Percentiles rank a stretch among this genome's conserved stretches.
Conservation (phyloP, 257 asterid genomes). For the Solanum ahanhuiri region DNA sequence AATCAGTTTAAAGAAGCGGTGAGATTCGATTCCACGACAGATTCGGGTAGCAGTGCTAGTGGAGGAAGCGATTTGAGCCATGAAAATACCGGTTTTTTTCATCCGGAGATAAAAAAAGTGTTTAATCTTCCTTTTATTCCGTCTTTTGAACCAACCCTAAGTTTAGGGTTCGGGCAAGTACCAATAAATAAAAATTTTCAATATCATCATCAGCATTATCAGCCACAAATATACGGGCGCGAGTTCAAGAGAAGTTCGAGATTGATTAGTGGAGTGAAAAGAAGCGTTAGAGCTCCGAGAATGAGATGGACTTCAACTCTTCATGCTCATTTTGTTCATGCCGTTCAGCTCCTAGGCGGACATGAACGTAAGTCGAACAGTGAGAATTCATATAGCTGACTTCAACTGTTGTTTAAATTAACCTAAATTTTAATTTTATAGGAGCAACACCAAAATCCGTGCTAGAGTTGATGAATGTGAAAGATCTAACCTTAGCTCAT, state of each 20-base stretch:
- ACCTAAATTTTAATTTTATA: not conserved
- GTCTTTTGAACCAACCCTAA: conserved; percentile 24
- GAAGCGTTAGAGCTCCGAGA: conserved; percentile 68
- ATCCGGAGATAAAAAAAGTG: not conserved
- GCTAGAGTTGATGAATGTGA: conserved; percentile 81
- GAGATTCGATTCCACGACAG: conserved; percentile 18
- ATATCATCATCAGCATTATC: conserved; percentile 17
- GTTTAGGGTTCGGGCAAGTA: conserved; percentile 29
- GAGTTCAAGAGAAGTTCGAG: conserved; percentile 50
- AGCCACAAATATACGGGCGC: conserved; percentile 31
- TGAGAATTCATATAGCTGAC: not conserved
- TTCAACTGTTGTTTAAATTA: not conserved
- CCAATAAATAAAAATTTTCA: conserved; percentile 2
- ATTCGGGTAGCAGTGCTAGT: conserved; percentile 43
- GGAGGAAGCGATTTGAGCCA: conserved; percentile 61
- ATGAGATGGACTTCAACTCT: conserved; percentile 94
- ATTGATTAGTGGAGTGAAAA: conserved; percentile 16
- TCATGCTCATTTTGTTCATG: conserved; percentile 84
- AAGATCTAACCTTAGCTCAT: conserved; percentile 91
- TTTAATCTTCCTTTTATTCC: not conserved
- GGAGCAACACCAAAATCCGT: conserved; percentile 95
- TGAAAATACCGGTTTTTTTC: conserved; percentile 20
- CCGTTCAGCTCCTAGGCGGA: conserved; percentile 87
- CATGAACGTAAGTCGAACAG: conserved; percentile 47
- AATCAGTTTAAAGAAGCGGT: not conserved